phyloP scores from a whole-genome alignment of 2,329 filamentous ascomycete species.

The Penicillium sclerotigenum region DNA sequence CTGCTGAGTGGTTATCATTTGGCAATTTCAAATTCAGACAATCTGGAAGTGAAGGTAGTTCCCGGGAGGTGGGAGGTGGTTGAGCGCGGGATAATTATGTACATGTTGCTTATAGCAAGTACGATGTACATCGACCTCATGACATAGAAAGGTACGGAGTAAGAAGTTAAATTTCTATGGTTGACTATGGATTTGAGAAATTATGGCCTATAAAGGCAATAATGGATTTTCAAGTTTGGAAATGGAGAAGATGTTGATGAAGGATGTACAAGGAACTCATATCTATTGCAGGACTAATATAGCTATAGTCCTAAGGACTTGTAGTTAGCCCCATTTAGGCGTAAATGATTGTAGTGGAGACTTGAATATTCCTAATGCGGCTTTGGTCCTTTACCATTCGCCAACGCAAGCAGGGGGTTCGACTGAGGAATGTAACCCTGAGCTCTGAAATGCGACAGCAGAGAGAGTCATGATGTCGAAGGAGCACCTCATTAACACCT shows the following conservation, averaged over 20 bases:
- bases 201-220: not conserved
- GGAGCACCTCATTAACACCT: not conserved
- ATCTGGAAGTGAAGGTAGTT: no score
- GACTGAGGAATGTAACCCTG: conserved; percentile 18
- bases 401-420: conserved; percentile 1
- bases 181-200: no score
- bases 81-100: no score
- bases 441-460: conserved; percentile 12
- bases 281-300: not conserved
- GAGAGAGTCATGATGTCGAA: conserved; percentile 5
- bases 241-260: not conserved
- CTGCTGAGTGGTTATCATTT: no score
- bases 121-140: not conserved
- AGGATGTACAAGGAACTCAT: not conserved
- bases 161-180: not conserved
- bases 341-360: not conserved
- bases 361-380: conserved; percentile 8
- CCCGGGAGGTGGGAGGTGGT: no score
- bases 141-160: not conserved
- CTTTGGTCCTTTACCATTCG: not conserved
- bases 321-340: no score
- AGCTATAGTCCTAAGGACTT: not conserved
- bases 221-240: not conserved
- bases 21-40: no score
- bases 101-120: not conserved